Base-by-base conservation (phyloP, 2,329 filamentous ascomycete genomes). In the Trichoderma asperellum region DNA sequence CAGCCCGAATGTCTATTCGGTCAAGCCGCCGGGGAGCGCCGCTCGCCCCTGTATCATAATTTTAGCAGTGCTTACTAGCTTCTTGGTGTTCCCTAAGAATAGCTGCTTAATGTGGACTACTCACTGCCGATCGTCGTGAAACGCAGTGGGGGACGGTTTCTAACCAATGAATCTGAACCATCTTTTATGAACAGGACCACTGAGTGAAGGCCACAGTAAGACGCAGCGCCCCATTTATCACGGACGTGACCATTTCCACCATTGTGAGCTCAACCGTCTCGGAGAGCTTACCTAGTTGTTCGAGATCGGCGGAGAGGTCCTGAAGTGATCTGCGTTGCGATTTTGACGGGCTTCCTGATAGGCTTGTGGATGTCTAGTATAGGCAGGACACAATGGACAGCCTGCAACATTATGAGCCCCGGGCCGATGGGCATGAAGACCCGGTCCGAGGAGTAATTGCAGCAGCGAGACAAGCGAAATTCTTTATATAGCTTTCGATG, bases 381-480 rank as follows among this genome's bases (percentile, higher is more conserved):
- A 58, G 53, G 63, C 53, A 66, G 63, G 63, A 58, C 63, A 55
- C 56, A 37, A 43, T 35, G 12, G 12, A 34, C 63, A 16, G 37
- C 52, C 34, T 24, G 14, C 37, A 32, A 49, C 21, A 34, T 21
- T 14, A 32, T 35, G 11, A 21, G 18, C 53, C 34, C 49, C 63
- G 63, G 63, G 8, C 63, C 63, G 63, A 66, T 35, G 53, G 63
- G 52, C 63, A 66, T 66, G 27, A 29, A 49, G 53, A 8, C 29
- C 63, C 47, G 40, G 63, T 27, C 53, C 35, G 53, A 58, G 29
- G 18, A 27, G 14, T 4, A 58, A 43, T 35, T 4, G 59, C 27
- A 34, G 40, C 43, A 12, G 63, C 47, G 47, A 29, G 52, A 57
- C 35, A 32, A 40, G n/a, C 62, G 27, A 65, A 21, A 27, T 65